Base-by-base conservation (phyloP, 129 eudicot genomes). In the Pittosporum tobira region DNA sequence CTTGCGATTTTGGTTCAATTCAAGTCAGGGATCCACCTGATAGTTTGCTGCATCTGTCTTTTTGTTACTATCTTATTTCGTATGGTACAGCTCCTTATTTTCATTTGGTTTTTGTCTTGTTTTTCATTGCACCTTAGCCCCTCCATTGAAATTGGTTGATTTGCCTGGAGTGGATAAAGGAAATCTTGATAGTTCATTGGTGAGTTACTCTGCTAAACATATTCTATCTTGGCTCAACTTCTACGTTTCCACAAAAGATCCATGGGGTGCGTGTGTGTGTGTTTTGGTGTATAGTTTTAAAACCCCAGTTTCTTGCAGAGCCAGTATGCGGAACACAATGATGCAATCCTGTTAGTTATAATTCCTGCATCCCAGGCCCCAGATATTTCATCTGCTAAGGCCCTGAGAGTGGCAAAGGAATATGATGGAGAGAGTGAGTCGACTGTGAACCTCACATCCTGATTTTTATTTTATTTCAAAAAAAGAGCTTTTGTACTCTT, bases 131-230 rank as follows among this genome's bases (percentile, higher is more conserved):
- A 25, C 13, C 74, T 27, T 81, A 93, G 99, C 86, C 65, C 99
- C 96, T 51, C 80, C 99, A 30, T 65, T 93, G 88, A 93, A 91
- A 73, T 71, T 93, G 72, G 64, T 93, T 54, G 99, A 87, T 73
- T 79, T 93, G 63, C 99, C 99, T 59, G 99, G 99, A 37, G 89
- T 81, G 40, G 99, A 93, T 20, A 88, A 93, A 73, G 83, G 91
- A 60, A 91, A 67, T 72, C 76, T 87, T 47, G 99, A 88, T 58
- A 96, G 87, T 54, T 81, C 94, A 24, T 61, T 93, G 99, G 99
- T 93, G 65, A 81, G 88, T 74, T 29, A n/a, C n/a, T 37, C 52
- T 63, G 25, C 23, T 46, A 57, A 59, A 59, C n/a, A 29, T 45
- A 31, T 50, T 40, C 53, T 26, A 24, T 58, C 25, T 24, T 52